Conservation (phyloP, 441 rosid genomes). For the Bocquillonia castaneifolia region DNA sequence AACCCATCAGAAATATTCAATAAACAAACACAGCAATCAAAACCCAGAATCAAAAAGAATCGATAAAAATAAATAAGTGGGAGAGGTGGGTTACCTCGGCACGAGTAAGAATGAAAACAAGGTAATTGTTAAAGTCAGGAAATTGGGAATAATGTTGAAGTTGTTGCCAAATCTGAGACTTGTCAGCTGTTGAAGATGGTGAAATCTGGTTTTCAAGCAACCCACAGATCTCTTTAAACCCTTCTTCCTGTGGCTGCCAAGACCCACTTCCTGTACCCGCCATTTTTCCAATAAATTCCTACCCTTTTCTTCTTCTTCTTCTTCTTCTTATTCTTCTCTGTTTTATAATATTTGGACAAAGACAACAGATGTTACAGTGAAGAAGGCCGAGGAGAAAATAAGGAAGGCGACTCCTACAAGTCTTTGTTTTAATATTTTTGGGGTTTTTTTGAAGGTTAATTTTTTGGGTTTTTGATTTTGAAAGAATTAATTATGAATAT, state of each 20-base stretch:
- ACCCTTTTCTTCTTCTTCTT: not conserved
- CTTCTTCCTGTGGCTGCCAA: slow-evolving; percentile 90
- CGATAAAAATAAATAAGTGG: not conserved
- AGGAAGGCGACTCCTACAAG: too few relatives aligned
- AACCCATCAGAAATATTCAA: not conserved
- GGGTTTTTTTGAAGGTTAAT: too few relatives aligned
- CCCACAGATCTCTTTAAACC: slow-evolving; percentile 74
- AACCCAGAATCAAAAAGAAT: not conserved
- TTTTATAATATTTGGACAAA: too few relatives aligned
- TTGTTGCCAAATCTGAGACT: slow-evolving; percentile 95
- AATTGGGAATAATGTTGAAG: slow-evolving; percentile 85
- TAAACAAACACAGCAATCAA: slow-evolving; percentile 14
- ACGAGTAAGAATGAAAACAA: slow-evolving; percentile 79
- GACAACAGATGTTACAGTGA: too few relatives aligned
- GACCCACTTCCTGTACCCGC: slow-evolving; percentile 35
- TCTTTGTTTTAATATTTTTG: too few relatives aligned
- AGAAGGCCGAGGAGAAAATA: too few relatives aligned
- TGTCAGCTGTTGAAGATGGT: slow-evolving; percentile 72
- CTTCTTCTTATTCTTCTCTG: too few relatives aligned
- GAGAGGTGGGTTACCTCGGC: slow-evolving; percentile 51
- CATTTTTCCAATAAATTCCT: not conserved
- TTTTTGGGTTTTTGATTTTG: too few relatives aligned
- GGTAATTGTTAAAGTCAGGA: slow-evolving; percentile 97
- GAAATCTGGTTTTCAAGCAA: slow-evolving; percentile 89
- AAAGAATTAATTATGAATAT: too few relatives aligned